Evolutionary conservation across 1,284 basidiomycete genomes (phyloP).

Genomic region (Athelia sp.): DNA sequence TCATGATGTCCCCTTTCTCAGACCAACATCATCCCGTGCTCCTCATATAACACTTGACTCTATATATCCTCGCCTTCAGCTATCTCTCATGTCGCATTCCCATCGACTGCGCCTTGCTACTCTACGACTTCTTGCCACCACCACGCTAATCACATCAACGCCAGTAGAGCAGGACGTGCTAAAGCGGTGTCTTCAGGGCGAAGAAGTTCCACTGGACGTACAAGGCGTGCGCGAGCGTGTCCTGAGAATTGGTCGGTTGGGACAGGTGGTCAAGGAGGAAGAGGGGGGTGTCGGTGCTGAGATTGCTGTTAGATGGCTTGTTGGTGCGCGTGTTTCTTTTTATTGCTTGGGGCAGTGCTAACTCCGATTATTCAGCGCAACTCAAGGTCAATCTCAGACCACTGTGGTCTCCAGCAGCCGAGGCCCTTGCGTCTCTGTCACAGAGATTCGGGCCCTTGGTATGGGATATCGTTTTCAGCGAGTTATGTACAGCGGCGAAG

Average conservation of each 20-base stretch:
- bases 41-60: constrained; percentile 32
- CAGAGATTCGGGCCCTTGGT: constrained; percentile 61
- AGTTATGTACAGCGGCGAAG: constrained; percentile 36
- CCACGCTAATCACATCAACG: constrained; percentile 34
- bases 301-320: constrained; percentile 58
- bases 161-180: constrained; percentile 52
- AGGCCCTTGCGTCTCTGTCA: constrained; percentile 58
- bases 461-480: constrained; percentile 68
- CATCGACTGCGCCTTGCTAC: constrained; percentile 47
- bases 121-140: constrained; percentile 51
- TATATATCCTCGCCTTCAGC: constrained; percentile 41
- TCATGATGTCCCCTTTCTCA: too few species aligned
- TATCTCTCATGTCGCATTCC: constrained; percentile 55
- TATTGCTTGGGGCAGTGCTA: constrained; percentile 3
- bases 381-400: constrained; percentile 90
- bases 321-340: constrained; percentile 35
- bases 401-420: constrained; percentile 79
- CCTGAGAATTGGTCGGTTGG: constrained; percentile 61
- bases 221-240: constrained; percentile 81
- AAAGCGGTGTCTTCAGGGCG: constrained; percentile 64
- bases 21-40: constrained; percentile 10
- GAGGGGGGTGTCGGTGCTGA: constrained; percentile 46
- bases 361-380: constrained; percentile 50
- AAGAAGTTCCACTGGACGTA: constrained; percentile 69
- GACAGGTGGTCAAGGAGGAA: constrained; percentile 46